These are phyloP conservation scores for Salix udensis DNA, from an alignment of 345 rosid species.

Conservation along the genomic window DNA sequence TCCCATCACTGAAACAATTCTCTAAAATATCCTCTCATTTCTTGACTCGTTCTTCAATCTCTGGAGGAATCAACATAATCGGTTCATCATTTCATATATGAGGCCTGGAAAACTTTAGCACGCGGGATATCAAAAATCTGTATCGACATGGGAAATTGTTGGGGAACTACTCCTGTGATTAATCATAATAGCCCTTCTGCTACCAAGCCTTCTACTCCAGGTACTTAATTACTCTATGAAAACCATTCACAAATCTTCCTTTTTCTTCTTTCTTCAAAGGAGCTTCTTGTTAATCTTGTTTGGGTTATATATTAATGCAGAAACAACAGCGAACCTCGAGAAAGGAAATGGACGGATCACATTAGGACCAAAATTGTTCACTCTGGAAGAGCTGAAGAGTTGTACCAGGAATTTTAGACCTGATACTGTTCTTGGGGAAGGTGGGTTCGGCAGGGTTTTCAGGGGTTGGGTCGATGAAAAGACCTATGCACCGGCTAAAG, in stretches of 20 bases:
- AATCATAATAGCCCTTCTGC: background rate
- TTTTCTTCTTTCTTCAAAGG: background rate
- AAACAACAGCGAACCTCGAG: background rate
- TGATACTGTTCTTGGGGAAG: conserved; percentile 72
- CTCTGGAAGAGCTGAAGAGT: conserved; percentile 46
- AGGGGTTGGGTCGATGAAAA: conserved; percentile 71
- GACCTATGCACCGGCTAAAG: conserved; percentile 54
- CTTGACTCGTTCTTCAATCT: background rate
- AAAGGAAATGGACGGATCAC: background rate
- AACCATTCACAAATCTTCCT: background rate
- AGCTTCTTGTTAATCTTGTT: background rate
- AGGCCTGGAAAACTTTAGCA: background rate
- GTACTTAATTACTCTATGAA: background rate
- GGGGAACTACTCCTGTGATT: background rate
- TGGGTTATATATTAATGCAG: background rate
- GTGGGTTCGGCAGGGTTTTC: conserved; percentile 86
- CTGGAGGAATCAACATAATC: background rate
- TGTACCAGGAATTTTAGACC: conserved; percentile 79
- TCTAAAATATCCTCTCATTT: background rate
- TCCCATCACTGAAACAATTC: background rate
- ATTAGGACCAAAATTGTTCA: conserved; percentile 50
- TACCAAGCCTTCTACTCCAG: background rate
- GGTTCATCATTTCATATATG: background rate
- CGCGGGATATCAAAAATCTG: background rate
- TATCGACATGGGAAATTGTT: conserved; percentile 17